A percentile compares a stretch with the other conserved stretches of the same genome.
Evolutionary conservation across 768 basidiomycete species (phyloP).

Genomic region (Psilocybe azurescens): DNA sequence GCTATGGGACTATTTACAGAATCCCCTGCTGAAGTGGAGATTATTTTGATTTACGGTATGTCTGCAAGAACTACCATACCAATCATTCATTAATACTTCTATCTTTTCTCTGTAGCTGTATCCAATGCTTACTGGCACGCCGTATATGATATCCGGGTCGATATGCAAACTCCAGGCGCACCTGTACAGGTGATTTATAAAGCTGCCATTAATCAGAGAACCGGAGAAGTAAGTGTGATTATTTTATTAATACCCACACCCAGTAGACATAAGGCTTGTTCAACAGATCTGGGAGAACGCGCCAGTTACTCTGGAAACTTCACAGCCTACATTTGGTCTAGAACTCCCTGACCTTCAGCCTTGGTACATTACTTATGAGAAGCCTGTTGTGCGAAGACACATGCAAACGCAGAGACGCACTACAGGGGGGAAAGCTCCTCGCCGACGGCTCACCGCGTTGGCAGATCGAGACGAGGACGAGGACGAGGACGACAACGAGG

Average conservation of each 20-base stretch:
- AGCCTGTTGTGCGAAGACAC: background rate
- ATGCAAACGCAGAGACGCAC: background rate
- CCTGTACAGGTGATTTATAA: constrained; percentile 40
- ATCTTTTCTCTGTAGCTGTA: constrained; percentile 20
- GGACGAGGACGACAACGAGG: constrained; percentile 15
- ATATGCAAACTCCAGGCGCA: constrained; percentile 35
- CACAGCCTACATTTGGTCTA: constrained; percentile 27
- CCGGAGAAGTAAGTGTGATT: constrained; percentile 37
- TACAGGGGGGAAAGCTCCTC: background rate
- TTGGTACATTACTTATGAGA: constrained; percentile 14
- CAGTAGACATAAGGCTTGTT: constrained; percentile 13
- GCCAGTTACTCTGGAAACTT: constrained; percentile 39
- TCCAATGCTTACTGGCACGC: constrained; percentile 36
- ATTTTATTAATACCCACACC: background rate
- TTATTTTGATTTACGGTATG: constrained; percentile 41
- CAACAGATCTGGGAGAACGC: constrained; percentile 27
- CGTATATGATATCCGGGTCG: constrained; percentile 42
- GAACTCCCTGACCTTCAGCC: constrained; percentile 14
- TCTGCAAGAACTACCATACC: background rate
- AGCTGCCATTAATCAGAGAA: constrained; percentile 39
- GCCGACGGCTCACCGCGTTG: background rate
- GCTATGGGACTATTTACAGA: constrained; percentile 34
- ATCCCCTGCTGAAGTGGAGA: constrained; percentile 33
- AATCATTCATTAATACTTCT: background rate
- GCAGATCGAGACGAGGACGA: background rate